Evolutionary conservation across 2,329 filamentous ascomycete genomes (phyloP), one percentile per base, ranked within the genome.

Genomic region (Blastomyces emzantsi): DNA sequence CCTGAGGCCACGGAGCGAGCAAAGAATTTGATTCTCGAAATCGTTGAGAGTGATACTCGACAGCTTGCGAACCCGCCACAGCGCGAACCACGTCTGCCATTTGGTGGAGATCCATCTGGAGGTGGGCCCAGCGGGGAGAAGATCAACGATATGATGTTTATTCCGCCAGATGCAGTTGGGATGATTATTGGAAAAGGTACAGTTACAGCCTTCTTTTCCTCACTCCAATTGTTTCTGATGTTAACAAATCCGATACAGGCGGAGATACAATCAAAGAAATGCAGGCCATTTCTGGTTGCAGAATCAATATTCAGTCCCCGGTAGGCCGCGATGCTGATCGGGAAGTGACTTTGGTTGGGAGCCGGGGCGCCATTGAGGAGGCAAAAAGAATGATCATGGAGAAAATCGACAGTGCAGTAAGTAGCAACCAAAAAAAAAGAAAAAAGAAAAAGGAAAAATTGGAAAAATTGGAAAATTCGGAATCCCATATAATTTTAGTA

Each of bases 191-290:
- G 92, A 67, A 96, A 96, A 80, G 90, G 81, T 82, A 66, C 55
- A 67, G 47, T 22, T 59, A 54, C 11, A 51, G 41, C 30, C 1
- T 25, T 17, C 1, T 1, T 17, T 43, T 17, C 36, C 15, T 22
- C 4, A 1, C 41, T 30, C 43, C 28, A 25, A 17, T 17, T 58
- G 54, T 28, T 43, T 22, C 9, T 13, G 25, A 30, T 59, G 43
- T 25, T 49, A 60, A 49, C 17, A 28, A 15, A n/a, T 60, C 19
- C 15, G 25, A 36, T 62, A 8, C 61, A 82, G 83, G 90, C 63
- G 92, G 92, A 67, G 92, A 96, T 78, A 95, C 92, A 0, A 96
- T 96, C 73, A 91, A 92, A 68, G 90, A 96, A 69, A 95, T 96
- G 88, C 92, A 96, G 75, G 88, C 87, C 72, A 83, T 81, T 41